Base-by-base conservation (phyloP, 192 early-diverging fungal species). In the Rhizophagus sp. region DNA sequence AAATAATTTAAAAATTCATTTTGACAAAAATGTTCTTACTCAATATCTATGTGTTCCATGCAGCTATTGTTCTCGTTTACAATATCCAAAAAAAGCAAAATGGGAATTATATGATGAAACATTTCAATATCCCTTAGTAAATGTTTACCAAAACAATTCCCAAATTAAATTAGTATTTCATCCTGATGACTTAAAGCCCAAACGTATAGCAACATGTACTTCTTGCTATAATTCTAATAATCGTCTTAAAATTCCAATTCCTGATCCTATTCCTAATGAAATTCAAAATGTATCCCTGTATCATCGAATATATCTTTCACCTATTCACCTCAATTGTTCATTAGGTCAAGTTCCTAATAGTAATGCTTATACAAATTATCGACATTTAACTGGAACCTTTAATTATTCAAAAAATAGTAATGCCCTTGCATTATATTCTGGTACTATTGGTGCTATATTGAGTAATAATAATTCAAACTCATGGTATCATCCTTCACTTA, bases 381-480 rank as follows among this genome's bases (percentile, higher is more conserved):
- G 36, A 9, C 25, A 44, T 4, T 22, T 73, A 6, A 49, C 8
- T 12, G 71, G 71, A 6, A 19, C n/a, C 3, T 33, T 73, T 13
- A 27, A n/a, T 24, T 49, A 49, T 73, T 49, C 47, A 24, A 5
- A 47, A 12, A 49, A 73, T 49, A 24, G 8, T 44, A 19, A 25
- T 50, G 71, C 71, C 11, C 47, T 73, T 4, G 24, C 36, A 25
- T 24, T 73, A 49, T 73, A 73, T 47, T 73, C 71, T 49, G 71
- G 44, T 19, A 22, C n/a, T 5, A 19, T 49, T 22, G 44, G 71
- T 49, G 71, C 71, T 1, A 50, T 73, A 4, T 33, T 73, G 1
- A 24, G 49, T 24, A 62, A 15, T 62, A 73, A 24, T 25, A 6
- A 44, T 9, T 15, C 65, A 11, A 8, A 0, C 0, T 13, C 9